phyloP scores from a whole-genome alignment of 208 protist species.

The Acanthamoeba culbertsoni region DNA sequence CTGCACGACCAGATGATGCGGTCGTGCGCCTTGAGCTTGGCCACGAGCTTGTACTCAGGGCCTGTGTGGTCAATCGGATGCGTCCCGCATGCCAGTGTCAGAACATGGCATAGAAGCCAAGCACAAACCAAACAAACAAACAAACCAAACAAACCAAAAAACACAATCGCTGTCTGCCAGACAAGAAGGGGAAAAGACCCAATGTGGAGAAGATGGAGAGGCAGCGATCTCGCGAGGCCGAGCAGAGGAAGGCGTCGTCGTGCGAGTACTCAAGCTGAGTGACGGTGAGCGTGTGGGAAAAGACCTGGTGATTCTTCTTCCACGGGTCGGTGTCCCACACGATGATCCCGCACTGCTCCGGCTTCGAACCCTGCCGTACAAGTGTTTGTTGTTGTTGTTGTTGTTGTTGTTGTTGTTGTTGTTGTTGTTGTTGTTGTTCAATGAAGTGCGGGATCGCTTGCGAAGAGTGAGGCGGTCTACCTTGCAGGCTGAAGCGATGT shows the following conservation, averaged over 20 bases:
- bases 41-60: constrained; percentile 28
- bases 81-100: no score
- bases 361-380: background rate
- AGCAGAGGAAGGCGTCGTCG: constrained; percentile 72
- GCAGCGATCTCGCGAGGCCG: constrained; percentile 76
- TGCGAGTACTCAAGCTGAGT: constrained; percentile 77
- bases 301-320: constrained; percentile 58
- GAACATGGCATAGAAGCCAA: no score
- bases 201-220: constrained; percentile 5
- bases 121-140: no score
- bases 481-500: constrained; percentile 74
- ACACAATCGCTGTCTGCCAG: background rate
- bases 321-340: constrained; percentile 72
- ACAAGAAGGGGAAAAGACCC: background rate
- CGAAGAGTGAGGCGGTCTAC: background rate
- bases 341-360: constrained; percentile 50
- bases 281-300: constrained; percentile 77
- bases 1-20: constrained; percentile 49
- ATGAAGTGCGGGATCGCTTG: background rate
- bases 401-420: background rate
- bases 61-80: background rate
- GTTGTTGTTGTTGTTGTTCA: background rate
- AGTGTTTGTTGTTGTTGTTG: background rate
- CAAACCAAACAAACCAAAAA: background rate
- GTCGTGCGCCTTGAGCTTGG: constrained; percentile 51